Base-by-base conservation (phyloP, 179 eudicot genomes). In the Spinacia oleracea region DNA sequence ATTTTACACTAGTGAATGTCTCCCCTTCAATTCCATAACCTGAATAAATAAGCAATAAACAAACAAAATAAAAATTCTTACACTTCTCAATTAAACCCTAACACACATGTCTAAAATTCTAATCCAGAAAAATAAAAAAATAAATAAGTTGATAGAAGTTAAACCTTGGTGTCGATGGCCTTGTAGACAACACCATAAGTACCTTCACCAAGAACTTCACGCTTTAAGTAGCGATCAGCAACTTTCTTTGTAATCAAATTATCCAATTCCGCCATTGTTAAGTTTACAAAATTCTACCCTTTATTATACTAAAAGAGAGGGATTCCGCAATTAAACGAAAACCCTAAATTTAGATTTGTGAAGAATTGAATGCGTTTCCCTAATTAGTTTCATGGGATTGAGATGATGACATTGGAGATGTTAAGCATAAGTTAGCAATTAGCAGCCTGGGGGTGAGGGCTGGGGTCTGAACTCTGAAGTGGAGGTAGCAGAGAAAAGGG, bases 101-200 rank as follows among this genome's bases (percentile, higher is more conserved):
- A 38, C 23, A 3, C 8, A 40, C 9, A 42, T 12, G 23, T 21
- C n/a, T 9, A 18, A 5, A 65, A 38, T 38, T 38, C 40, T 38
- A 38, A 38, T 38, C 40, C 40, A 38, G 9, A 34, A 6, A 9
- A 25, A 2, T 4, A 60, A n/a, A 56, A 21, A 46, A 42, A 3
- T 9, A 51, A 75, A 1, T 6, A 27, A 12, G 62, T 10, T 18
- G 20, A 51, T 72, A 60, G 20, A 73, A 70, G 21, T 27, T 5
- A 38, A 78, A 93, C 97, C 93, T 92, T 84, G n/a, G 93, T 92
- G 64, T 94, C 98, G 60, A 92, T 90, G 48, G 97, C 98, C 82
- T 94, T 94, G 84, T 83, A 94, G 65, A 94, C 98, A 78, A 92
- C 92, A 35, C 98, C 98, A 82, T 94, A 94, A 42, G 98, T 94